A percentile compares a stretch with the other conserved stretches of the same genome.
phyloP scores from a whole-genome alignment of 176 grass and related monocot species.

The Bonia amplexicaulis region DNA sequence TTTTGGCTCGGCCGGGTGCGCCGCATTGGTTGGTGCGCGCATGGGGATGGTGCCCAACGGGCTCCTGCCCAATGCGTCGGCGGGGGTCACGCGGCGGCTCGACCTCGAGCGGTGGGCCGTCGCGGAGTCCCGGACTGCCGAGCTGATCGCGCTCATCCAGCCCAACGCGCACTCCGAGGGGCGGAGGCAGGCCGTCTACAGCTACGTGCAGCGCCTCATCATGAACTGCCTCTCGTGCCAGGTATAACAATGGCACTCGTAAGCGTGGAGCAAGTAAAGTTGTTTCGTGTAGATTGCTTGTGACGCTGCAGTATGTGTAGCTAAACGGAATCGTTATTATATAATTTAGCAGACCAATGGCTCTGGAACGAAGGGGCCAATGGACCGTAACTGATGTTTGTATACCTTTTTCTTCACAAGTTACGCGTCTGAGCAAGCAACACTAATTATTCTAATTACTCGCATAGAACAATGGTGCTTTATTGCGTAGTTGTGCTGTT shows the following conservation, averaged over 20 bases:
- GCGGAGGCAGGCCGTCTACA: conserved; percentile 56
- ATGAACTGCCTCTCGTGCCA: conserved; percentile 66
- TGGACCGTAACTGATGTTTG: neutral
- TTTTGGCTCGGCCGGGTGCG: conserved; percentile 5
- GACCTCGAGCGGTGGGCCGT: conserved; percentile 57
- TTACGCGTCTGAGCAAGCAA: neutral
- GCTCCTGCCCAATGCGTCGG: conserved; percentile 55
- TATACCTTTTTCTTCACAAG: neutral
- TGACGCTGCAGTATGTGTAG: neutral
- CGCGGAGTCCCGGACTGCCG: conserved; percentile 57
- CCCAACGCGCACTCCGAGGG: conserved; percentile 67
- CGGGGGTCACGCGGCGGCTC: conserved; percentile 44
- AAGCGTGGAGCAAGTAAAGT: neutral
- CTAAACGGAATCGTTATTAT: neutral
- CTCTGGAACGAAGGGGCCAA: neutral
- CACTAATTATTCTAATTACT: neutral
- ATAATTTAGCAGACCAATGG: neutral
- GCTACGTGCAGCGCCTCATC: conserved; percentile 70
- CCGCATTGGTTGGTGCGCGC: conserved; percentile 22
- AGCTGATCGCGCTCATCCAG: conserved; percentile 74
- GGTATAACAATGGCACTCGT: conserved; percentile 27
- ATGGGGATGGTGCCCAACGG: conserved; percentile 64
- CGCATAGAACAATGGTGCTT: neutral
- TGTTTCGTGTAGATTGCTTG: conserved; percentile 1
- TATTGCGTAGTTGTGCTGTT: neutral